Percentiles rank a stretch among this genome's conserved stretches.
Evolutionary conservation across 148 eudicot genomes (phyloP).

Genomic region (Simmondsia chinensis): DNA sequence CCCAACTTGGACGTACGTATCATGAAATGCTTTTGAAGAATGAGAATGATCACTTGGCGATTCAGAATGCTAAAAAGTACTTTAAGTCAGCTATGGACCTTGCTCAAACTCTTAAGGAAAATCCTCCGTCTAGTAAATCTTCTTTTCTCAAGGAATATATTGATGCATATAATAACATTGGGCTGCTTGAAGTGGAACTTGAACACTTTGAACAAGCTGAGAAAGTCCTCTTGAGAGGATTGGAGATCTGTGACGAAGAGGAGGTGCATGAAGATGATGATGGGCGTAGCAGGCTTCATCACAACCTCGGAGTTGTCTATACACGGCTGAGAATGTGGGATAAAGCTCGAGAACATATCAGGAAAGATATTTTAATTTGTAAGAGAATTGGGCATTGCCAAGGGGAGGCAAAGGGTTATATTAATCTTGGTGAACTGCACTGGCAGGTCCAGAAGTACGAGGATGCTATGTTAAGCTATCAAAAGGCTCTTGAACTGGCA

Average conservation of each 20-base stretch:
- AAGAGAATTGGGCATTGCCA: conserved; percentile 56
- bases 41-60: conserved; percentile 49
- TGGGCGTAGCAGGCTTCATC: conserved; percentile 81
- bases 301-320: conserved; percentile 84
- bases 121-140: conserved; percentile 33
- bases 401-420: conserved; percentile 97
- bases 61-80: conserved; percentile 79
- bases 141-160: conserved; percentile 80
- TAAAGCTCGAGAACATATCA: conserved; percentile 55
- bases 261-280: conserved; percentile 69
- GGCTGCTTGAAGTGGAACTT: conserved; percentile 90
- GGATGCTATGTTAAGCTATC: conserved; percentile 68
- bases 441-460: conserved; percentile 58
- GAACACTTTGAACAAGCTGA: conserved; percentile 77
- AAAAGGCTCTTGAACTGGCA: conserved; percentile 69
- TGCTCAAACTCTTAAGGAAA: conserved; percentile 54
- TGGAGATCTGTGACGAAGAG: conserved; percentile 83
- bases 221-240: conserved; percentile 54
- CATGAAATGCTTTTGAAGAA: conserved; percentile 65
- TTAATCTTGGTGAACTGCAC: conserved; percentile 78
- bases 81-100: conserved; percentile 67
- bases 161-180: conserved; percentile 88
- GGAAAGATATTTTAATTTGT: conserved; percentile 71
- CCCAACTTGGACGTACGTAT: conserved; percentile 96
- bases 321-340: conserved; percentile 69